Evolutionary conservation across 306 rosid species (phyloP).

Genomic region (Lathyrus sativus): DNA sequence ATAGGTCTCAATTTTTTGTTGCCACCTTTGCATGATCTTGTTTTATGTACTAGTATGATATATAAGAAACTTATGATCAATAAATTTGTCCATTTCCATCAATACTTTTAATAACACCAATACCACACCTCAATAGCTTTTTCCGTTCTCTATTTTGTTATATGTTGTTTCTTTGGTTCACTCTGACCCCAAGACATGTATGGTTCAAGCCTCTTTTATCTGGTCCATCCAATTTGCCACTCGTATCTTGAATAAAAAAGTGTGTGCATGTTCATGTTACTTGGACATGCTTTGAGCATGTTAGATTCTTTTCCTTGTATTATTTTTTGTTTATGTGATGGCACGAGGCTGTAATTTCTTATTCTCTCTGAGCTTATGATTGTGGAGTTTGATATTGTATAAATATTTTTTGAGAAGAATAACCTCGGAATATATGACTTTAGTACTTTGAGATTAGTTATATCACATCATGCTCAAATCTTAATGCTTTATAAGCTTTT

Average conservation of each 20-base stretch:
- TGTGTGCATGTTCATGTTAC: too few species aligned
- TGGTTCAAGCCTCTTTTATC: too few species aligned
- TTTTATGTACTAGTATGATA: slow-evolving; percentile 26
- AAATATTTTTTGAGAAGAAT: neutral
- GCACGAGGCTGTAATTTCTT: too few species aligned
- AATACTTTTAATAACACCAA: neutral
- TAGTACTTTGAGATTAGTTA: neutral
- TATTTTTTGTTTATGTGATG: too few species aligned
- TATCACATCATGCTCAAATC: too few species aligned
- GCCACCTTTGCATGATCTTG: slow-evolving; percentile 30
- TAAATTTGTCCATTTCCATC: slow-evolving; percentile 31
- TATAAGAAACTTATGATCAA: slow-evolving; percentile 31
- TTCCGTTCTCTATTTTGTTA: neutral
- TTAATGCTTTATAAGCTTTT: too few species aligned
- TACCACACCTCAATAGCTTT: neutral
- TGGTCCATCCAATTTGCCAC: too few species aligned
- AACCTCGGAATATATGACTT: slow-evolving; percentile 11
- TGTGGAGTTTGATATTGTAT: slow-evolving; percentile 30
- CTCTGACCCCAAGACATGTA: neutral
- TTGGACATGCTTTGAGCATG: too few species aligned
- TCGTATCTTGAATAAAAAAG: too few species aligned
- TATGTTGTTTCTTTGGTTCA: neutral
- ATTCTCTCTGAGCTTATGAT: neutral
- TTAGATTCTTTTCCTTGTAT: too few species aligned
- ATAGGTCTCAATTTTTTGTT: slow-evolving; percentile 38